Percentiles rank a stretch among this genome's conserved stretches.
Evolutionary conservation across 106 monocot genomes (phyloP).

Genomic region (Iris macrosiphon): DNA sequence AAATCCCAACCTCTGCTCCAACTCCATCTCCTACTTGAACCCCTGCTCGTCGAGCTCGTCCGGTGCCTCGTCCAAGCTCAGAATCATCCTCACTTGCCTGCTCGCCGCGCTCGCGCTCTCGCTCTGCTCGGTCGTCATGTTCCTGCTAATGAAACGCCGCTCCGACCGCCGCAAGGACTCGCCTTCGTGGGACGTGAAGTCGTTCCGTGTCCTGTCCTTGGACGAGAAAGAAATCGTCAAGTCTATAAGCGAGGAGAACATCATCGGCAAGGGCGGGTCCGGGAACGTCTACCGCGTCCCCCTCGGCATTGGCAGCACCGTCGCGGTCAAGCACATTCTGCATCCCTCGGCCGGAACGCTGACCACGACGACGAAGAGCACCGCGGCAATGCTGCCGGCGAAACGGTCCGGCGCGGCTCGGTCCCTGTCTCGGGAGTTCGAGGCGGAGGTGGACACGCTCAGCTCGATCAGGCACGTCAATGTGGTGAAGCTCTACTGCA

Average conservation of each 20-base stretch:
- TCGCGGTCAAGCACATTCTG: conserved; percentile 52
- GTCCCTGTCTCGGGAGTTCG: conserved; percentile 29
- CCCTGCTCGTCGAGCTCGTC: conserved; percentile 7
- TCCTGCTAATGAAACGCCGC: conserved; percentile 16
- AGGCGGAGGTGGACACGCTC: conserved; percentile 63
- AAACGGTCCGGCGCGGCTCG: not conserved
- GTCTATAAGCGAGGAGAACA: conserved; percentile 33
- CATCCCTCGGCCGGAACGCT: not conserved
- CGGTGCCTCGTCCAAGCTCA: conserved; percentile 8
- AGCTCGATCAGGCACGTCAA: conserved; percentile 87
- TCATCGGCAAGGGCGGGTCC: conserved; percentile 54
- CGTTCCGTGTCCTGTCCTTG: conserved; percentile 35
- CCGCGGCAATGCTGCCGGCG: conserved; percentile 15
- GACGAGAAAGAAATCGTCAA: conserved; percentile 42
- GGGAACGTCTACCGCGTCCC: conserved; percentile 43
- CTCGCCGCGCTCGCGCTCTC: conserved; percentile 12
- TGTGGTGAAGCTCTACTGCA: conserved; percentile 88
- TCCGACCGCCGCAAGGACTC: not conserved
- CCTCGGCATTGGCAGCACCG: conserved; percentile 15
- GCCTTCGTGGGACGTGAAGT: conserved; percentile 39
- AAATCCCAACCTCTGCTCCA: conserved; percentile 46
- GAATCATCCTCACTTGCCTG: conserved; percentile 21
- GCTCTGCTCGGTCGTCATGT: conserved; percentile 17
- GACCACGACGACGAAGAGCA: not conserved
- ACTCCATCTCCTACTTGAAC: conserved; percentile 14